These are phyloP conservation scores for Zopfochytrium polystomum DNA, from an alignment of 371 early-diverging fungal species.

Conservation along the genomic window DNA sequence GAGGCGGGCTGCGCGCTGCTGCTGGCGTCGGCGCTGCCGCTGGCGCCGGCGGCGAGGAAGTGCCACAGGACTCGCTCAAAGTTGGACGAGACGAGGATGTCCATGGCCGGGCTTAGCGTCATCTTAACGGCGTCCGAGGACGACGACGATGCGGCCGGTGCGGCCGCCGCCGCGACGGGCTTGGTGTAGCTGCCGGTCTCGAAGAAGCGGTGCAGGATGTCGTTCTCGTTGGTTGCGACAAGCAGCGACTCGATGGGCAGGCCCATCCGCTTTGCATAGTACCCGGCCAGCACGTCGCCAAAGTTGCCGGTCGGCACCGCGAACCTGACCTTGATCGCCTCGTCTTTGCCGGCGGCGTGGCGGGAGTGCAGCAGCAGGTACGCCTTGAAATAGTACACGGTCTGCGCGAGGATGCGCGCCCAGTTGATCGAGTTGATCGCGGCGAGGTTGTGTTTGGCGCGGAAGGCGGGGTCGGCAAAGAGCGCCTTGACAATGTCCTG, in stretches of 20 bases:
- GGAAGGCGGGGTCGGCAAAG: constrained; percentile 79
- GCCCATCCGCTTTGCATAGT: constrained; percentile 88
- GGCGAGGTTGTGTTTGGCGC: constrained; percentile 72
- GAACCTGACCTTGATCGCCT: constrained; percentile 58
- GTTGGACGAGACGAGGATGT: constrained; percentile 91
- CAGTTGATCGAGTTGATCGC: constrained; percentile 99
- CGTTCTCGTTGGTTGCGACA: constrained; percentile 93
- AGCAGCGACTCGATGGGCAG: constrained; percentile 79
- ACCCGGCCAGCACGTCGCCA: constrained; percentile 95
- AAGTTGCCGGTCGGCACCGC: constrained; percentile 98
- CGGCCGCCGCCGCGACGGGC: too few relatives aligned
- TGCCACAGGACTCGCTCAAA: constrained; percentile 96
- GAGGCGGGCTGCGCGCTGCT: constrained; percentile 15
- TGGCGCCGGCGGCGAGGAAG: too few relatives aligned
- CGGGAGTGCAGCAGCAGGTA: constrained; percentile 56
- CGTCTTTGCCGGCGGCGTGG: constrained; percentile 1
- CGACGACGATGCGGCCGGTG: constrained; percentile 22
- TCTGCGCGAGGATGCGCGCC: constrained; percentile 96
- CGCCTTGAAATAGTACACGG: constrained; percentile 90
- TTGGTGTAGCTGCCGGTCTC: constrained; percentile 73
- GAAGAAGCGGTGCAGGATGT: constrained; percentile 94
- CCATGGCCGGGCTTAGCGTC: constrained; percentile 95
- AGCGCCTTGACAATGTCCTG: constrained; percentile 91
- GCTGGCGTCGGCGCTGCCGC: background rate
- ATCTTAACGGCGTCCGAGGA: constrained; percentile 64